These are phyloP conservation scores for Suillus spraguei DNA, from an alignment of 768 basidiomycete species.

Conservation along the genomic window DNA sequence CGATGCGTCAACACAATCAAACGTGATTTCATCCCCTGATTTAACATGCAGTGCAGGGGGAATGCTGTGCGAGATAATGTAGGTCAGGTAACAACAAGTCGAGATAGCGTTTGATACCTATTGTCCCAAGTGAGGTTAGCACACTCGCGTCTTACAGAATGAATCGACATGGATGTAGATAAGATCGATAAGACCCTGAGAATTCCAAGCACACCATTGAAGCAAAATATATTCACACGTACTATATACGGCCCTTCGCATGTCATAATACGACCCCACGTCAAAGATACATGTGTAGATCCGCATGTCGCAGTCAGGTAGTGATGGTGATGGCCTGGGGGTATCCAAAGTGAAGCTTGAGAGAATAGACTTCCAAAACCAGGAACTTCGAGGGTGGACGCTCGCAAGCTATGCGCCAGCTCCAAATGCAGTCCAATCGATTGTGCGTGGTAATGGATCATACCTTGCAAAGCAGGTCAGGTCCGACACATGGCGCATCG, in stretches of 20 bases:
- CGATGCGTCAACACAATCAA: conserved; percentile 66
- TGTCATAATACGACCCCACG: not conserved
- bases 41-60: conserved; percentile 49
- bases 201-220: no score
- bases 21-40: conserved; percentile 56
- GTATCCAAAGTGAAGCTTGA: not conserved
- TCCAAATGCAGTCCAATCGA: conserved; percentile 41
- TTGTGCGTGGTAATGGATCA: conserved; percentile 13
- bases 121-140: conserved; percentile 63
- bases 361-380: not conserved
- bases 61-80: conserved; percentile 38
- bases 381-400: not conserved
- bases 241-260: not conserved
- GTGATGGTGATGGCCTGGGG: not conserved
- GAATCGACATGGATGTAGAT: conserved; percentile 46
- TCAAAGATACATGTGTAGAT: not conserved
- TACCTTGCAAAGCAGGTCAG: conserved; percentile 35
- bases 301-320: not conserved
- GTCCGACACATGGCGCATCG: conserved; percentile 76
- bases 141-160: conserved; percentile 53
- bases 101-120: conserved; percentile 38
- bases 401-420: not conserved
- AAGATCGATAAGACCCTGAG: not conserved
- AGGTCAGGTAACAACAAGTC: not conserved
- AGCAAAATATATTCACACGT: not conserved